A percentile compares a stretch with the other conserved stretches of the same genome.
Conservation (phyloP, 169 alveolate species). For the Cryptosporidium andersoni region DNA sequence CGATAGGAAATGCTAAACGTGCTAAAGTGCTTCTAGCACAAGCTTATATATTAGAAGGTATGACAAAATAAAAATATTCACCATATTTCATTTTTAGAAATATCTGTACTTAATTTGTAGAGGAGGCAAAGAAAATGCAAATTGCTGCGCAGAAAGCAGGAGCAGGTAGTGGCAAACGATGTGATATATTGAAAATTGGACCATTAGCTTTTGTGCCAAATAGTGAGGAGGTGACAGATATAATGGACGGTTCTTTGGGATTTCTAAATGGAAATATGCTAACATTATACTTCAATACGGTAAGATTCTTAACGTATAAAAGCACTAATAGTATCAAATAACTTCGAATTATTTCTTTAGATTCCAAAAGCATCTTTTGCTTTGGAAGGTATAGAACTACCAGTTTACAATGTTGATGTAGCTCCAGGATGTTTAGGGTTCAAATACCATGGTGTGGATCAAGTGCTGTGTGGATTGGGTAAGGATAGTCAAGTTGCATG, state of each 20-base stretch:
- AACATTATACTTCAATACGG: slow-evolving; percentile 41
- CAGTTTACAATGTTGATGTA: slow-evolving; percentile 71
- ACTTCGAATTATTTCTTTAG: background rate
- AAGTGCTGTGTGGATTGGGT: slow-evolving; percentile 76
- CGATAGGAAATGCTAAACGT: slow-evolving; percentile 47
- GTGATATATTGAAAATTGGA: slow-evolving; percentile 78
- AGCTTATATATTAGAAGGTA: slow-evolving; percentile 70
- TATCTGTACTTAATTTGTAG: slow-evolving; percentile 20
- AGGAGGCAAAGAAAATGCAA: slow-evolving; percentile 70
- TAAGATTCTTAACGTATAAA: slow-evolving; percentile 12
- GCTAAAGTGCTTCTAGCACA: slow-evolving; percentile 65
- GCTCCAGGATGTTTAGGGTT: slow-evolving; percentile 73
- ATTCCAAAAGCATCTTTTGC: slow-evolving; percentile 72
- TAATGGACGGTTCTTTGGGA: slow-evolving; percentile 72
- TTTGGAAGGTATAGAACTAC: slow-evolving; percentile 77
- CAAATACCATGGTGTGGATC: slow-evolving; percentile 76
- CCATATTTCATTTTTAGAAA: background rate
- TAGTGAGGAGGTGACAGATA: slow-evolving; percentile 72
- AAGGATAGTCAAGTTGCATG: slow-evolving; percentile 75
- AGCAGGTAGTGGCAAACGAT: slow-evolving; percentile 26
- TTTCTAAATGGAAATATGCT: slow-evolving; percentile 57
- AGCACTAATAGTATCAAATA: background rate
- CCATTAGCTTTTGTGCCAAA: slow-evolving; percentile 77
- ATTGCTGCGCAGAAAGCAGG: slow-evolving; percentile 72
- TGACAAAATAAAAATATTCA: background rate